phyloP scores from a whole-genome alignment of 2,329 filamentous ascomycete species.

The Aaosphaeria arxii region DNA sequence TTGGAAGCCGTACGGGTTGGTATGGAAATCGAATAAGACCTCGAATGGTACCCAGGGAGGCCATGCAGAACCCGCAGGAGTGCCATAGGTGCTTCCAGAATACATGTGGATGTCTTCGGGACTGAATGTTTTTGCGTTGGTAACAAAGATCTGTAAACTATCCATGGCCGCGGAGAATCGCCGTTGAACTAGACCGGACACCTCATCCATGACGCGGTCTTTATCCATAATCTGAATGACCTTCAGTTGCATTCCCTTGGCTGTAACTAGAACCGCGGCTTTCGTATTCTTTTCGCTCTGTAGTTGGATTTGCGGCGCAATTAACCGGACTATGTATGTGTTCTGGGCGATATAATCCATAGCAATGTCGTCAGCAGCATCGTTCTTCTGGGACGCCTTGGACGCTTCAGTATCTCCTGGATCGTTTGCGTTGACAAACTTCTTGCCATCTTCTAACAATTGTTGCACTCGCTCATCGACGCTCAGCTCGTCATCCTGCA shows the following conservation, averaged over 20 bases:
- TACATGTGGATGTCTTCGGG: conserved; percentile 87
- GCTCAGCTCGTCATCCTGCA: conserved; percentile 60
- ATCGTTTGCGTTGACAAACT: conserved; percentile 74
- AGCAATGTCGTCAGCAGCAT: conserved; percentile 62
- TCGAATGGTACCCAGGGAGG: conserved; percentile 98
- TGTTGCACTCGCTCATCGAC: conserved; percentile 84
- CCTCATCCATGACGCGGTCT: conserved; percentile 82
- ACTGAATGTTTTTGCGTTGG: conserved; percentile 85
- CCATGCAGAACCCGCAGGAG: conserved; percentile 81
- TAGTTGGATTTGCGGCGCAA: conserved; percentile 95
- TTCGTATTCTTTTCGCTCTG: conserved; percentile 98
- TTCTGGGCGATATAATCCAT: conserved; percentile 88
- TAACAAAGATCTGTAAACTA: conserved; percentile 96
- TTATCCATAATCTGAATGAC: conserved; percentile 98
- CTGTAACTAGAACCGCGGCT: conserved; percentile 92
- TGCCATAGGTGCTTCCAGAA: conserved; percentile 88
- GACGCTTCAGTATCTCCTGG: conserved; percentile 38
- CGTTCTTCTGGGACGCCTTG: conserved; percentile 23
- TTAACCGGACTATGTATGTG: conserved; percentile 90
- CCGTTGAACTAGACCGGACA: conserved; percentile 92
- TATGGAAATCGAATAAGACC: conserved; percentile 94
- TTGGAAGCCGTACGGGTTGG: conserved; percentile 96
- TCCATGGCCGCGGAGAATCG: conserved; percentile 95
- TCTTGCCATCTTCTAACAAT: conserved; percentile 78
- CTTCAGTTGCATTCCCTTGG: conserved; percentile 97